Conservation (phyloP, 176 grass and related monocot species). For the Pontederia paniculata region DNA sequence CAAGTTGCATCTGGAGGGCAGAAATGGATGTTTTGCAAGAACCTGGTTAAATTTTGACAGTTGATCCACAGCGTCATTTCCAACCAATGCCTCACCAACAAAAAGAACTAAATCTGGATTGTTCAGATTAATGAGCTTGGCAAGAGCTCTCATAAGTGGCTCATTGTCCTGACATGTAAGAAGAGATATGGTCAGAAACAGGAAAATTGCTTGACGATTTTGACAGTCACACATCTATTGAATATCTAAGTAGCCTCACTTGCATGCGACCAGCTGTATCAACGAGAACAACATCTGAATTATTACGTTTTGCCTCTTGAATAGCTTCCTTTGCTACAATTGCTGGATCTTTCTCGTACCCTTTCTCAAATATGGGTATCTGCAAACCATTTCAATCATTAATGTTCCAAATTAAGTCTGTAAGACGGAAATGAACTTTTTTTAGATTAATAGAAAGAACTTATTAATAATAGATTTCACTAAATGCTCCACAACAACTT, state of each 20-base stretch:
- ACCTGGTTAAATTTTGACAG: constrained; percentile 91
- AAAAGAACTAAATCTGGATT: constrained; percentile 81
- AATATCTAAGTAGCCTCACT: constrained; percentile 22
- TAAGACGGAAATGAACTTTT: no score
- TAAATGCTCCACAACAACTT: no score
- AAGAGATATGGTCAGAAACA: background rate
- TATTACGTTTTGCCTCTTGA: constrained; percentile 62
- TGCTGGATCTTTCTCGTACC: constrained; percentile 89
- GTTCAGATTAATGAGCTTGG: constrained; percentile 93
- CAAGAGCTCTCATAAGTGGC: constrained; percentile 95
- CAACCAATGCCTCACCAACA: constrained; percentile 91
- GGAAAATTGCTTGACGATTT: background rate
- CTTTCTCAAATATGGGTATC: constrained; percentile 96
- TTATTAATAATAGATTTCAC: no score
- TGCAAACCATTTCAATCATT: constrained; percentile 18
- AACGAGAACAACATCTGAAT: constrained; percentile 87
- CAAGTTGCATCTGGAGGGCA: no score
- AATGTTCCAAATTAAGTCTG: no score
- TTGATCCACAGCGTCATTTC: constrained; percentile 92
- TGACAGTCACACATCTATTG: background rate
- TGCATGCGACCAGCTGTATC: constrained; percentile 93
- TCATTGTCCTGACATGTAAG: constrained; percentile 59
- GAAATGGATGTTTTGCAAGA: background rate
- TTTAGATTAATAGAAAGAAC: no score
- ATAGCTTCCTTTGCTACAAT: constrained; percentile 89